Percentiles rank a stretch among this genome's conserved stretches.
phyloP scores from a whole-genome alignment of 129 eudicot species.

The Mikania micrantha region DNA sequence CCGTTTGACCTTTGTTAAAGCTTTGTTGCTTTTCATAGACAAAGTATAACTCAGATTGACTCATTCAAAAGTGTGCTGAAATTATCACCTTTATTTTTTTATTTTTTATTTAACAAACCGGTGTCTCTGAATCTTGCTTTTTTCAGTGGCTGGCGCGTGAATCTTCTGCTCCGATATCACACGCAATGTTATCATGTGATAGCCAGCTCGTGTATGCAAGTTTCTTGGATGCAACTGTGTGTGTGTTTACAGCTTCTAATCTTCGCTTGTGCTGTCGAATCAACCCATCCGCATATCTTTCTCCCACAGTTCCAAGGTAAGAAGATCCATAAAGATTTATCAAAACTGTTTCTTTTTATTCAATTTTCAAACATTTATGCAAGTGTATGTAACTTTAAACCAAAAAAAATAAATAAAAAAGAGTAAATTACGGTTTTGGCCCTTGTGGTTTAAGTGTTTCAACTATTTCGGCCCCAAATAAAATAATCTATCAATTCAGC shows the following conservation, averaged over 20 bases:
- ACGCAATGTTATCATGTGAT: slow-evolving; percentile 54
- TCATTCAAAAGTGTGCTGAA: background rate
- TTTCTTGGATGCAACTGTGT: slow-evolving; percentile 72
- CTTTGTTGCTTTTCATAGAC: background rate
- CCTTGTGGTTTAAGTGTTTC: no score
- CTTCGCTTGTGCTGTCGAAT: slow-evolving; percentile 70
- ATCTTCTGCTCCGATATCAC: slow-evolving; percentile 47
- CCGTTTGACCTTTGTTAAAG: background rate
- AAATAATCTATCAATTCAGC: no score
- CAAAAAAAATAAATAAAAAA: no score
- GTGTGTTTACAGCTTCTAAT: slow-evolving; percentile 63
- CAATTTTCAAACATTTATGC: background rate
- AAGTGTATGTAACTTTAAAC: no score
- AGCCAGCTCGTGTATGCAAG: slow-evolving; percentile 65
- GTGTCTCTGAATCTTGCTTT: background rate
- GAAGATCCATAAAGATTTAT: background rate
- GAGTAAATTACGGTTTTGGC: no score
- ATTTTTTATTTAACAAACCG: no score
- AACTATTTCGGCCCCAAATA: no score
- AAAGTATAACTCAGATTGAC: background rate
- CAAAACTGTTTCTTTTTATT: background rate
- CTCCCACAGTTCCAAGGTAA: slow-evolving; percentile 62
- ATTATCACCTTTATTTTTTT: background rate
- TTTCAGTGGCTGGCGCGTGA: slow-evolving; percentile 43
- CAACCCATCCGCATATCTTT: slow-evolving; percentile 68